Percentiles rank a stretch among this genome's conserved stretches.
phyloP scores from a whole-genome alignment of 2,329 filamentous ascomycete species.

The Ciborinia camelliae region DNA sequence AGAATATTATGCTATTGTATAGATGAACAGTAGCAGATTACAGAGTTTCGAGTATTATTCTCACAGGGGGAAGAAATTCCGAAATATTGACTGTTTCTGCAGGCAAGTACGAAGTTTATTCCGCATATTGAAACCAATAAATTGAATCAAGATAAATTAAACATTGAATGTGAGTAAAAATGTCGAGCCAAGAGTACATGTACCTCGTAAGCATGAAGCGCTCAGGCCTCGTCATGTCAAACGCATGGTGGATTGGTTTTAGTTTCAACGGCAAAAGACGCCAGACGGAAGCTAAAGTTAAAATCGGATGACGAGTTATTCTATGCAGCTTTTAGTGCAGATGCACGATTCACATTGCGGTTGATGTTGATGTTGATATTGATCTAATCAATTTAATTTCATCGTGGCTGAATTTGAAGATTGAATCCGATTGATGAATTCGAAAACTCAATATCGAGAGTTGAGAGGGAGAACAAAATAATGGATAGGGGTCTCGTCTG shows the following conservation, averaged over 20 bases:
- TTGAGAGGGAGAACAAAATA: not conserved
- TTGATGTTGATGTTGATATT: no score
- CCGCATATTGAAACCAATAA: not conserved
- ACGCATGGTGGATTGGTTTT: not conserved
- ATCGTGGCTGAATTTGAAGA: not conserved
- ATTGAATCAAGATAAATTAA: slow-evolving; percentile 1
- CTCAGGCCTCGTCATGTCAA: slow-evolving; percentile 1
- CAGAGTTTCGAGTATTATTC: not conserved
- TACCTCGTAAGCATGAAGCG: slow-evolving; percentile 3
- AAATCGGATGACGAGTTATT: not conserved
- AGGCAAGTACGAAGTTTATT: not conserved
- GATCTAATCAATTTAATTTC: not conserved
- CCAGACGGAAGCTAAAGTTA: not conserved
- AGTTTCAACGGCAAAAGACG: slow-evolving; percentile 1
- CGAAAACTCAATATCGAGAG: not conserved
- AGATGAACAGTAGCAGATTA: not conserved
- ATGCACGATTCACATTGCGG: not conserved
- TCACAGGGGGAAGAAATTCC: not conserved
- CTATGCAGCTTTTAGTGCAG: not conserved
- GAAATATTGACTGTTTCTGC: not conserved
- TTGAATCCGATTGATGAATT: not conserved
- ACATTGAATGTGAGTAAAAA: not conserved
- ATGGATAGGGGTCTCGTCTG: not conserved
- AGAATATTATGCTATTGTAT: not conserved
- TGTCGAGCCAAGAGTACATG: not conserved